These are phyloP conservation scores for Cyclotella kingstonii DNA, from an alignment of 108 stramenopile species.

Conservation along the genomic window DNA sequence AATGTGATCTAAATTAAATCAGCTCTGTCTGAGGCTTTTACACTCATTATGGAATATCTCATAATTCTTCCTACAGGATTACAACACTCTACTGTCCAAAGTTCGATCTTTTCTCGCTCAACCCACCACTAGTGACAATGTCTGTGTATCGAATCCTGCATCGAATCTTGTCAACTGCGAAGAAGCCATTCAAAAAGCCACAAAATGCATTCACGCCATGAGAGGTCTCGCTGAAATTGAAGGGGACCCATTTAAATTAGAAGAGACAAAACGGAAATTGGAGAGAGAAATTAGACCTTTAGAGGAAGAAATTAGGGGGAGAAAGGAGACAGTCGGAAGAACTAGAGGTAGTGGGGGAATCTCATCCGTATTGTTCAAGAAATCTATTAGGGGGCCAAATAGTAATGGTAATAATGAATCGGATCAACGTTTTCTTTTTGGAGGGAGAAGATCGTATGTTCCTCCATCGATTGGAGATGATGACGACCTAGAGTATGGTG, in stretches of 20 bases:
- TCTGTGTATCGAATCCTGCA: constrained; percentile 1
- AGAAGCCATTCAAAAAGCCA: constrained; percentile 55
- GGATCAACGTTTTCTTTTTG: constrained; percentile 23
- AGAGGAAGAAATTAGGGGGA: constrained; percentile 54
- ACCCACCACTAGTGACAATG: constrained; percentile 8
- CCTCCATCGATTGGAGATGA: constrained; percentile 26
- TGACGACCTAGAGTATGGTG: constrained; percentile 25
- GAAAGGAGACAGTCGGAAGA: constrained; percentile 20
- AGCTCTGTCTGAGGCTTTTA: neutral
- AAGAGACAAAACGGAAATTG: constrained; percentile 54
- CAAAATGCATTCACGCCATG: constrained; percentile 70
- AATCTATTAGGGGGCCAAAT: neutral
- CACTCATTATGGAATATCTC: neutral
- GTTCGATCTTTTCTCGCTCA: constrained; percentile 69
- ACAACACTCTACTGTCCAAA: constrained; percentile 57
- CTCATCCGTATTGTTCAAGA: neutral
- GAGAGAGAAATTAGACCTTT: constrained; percentile 71
- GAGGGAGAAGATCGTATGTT: constrained; percentile 22
- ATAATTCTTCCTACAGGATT: constrained; percentile 45
- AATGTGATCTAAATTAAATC: neutral
- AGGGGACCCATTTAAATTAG: constrained; percentile 61
- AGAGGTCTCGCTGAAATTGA: constrained; percentile 74
- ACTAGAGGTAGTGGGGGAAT: constrained; percentile 1
- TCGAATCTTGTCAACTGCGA: constrained; percentile 38
- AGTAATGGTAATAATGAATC: constrained; percentile 3